Percentiles rank a stretch among this genome's conserved stretches.
Evolutionary conservation across 805 yeast species (phyloP).

Genomic region (Saccharomycopsis guyanensis): DNA sequence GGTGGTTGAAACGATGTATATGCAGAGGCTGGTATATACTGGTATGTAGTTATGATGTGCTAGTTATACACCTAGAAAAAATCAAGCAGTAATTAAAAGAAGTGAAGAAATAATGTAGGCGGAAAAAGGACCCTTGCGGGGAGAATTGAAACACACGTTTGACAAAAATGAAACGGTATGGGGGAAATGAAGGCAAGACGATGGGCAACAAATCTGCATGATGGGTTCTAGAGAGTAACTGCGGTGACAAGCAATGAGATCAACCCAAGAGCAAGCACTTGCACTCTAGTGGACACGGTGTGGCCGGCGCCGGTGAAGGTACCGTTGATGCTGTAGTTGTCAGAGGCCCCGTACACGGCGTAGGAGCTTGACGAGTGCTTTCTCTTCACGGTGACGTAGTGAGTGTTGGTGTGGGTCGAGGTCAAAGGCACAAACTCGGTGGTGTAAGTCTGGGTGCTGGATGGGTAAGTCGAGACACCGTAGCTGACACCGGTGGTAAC

Average conservation of each 20-base stretch:
- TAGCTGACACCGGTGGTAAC: conserved; percentile 19
- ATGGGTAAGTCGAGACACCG: conserved; percentile 8
- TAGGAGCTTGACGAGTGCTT: conserved; percentile 5
- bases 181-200: no score
- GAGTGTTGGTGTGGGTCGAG: conserved; percentile 18
- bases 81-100: not conserved
- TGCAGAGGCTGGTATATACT: no score
- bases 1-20: no score
- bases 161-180: no score
- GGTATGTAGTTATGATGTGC: no score
- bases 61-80: not conserved
- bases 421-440: conserved; percentile 20
- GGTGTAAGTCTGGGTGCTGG: conserved; percentile 15
- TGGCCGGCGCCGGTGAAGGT: conserved; percentile 9
- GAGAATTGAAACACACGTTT: no score
- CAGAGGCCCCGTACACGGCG: conserved; percentile 1
- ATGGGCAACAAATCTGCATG: no score
- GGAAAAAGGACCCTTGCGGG: no score
- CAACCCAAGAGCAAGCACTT: conserved; percentile 6
- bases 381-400: conserved; percentile 18
- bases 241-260: conserved; percentile 8
- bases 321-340: conserved; percentile 5
- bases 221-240: conserved; percentile 8
- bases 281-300: conserved; percentile 1
- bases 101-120: no score